Percentiles rank a stretch among this genome's conserved stretches.
These are phyloP conservation scores for Trichophyton equinum DNA, from an alignment of 2,329 filamentous ascomycete species.

Conservation along the genomic window DNA sequence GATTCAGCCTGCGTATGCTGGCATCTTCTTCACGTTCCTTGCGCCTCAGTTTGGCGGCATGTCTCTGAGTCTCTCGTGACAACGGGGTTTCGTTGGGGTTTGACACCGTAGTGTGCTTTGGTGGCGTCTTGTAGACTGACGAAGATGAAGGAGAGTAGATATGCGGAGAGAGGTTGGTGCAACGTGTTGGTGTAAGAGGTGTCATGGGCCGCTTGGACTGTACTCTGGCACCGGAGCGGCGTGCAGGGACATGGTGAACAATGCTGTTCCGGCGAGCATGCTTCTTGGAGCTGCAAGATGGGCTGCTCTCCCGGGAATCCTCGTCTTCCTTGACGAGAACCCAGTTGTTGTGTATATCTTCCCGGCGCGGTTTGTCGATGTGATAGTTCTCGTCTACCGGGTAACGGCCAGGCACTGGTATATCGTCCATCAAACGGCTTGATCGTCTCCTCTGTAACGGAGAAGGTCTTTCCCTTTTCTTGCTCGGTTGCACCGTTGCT, in stretches of 20 bases:
- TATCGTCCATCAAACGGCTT: constrained; percentile 18
- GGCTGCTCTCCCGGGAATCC: constrained; percentile 11
- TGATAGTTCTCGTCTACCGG: constrained; percentile 26
- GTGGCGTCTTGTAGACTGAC: constrained; percentile 16
- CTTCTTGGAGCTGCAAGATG: constrained; percentile 13
- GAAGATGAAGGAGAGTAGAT: neutral
- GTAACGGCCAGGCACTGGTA: constrained; percentile 43
- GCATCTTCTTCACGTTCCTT: constrained; percentile 69
- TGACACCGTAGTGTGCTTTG: constrained; percentile 17
- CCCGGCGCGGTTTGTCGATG: neutral
- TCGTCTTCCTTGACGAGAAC: constrained; percentile 44
- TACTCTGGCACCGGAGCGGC: constrained; percentile 6
- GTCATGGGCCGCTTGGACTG: constrained; percentile 8
- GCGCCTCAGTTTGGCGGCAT: constrained; percentile 57
- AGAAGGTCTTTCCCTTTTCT: constrained; percentile 13
- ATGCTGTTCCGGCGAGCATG: constrained; percentile 6
- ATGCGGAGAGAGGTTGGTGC: constrained; percentile 2
- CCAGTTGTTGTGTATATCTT: constrained; percentile 36
- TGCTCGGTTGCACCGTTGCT: neutral
- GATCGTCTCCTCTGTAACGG: constrained; percentile 19
- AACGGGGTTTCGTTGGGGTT: constrained; percentile 22
- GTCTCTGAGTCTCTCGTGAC: constrained; percentile 53
- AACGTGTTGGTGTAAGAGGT: constrained; percentile 12
- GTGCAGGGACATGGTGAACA: constrained; percentile 8
- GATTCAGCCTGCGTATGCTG: constrained; percentile 66